Conservation (phyloP, 345 rosid species). For the Melaleuca alternifolia region DNA sequence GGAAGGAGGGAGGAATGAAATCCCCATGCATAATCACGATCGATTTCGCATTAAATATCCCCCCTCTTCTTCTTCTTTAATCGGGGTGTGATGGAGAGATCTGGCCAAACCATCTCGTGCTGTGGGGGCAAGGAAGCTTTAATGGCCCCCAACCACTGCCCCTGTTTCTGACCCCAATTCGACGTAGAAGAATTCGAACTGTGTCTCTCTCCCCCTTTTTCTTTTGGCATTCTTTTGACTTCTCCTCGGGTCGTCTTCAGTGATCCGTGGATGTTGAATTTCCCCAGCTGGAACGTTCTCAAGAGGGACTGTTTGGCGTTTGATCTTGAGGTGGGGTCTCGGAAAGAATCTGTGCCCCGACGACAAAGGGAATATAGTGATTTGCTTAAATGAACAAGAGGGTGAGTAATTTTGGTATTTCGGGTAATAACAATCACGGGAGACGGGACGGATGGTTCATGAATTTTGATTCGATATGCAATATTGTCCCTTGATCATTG, state of each 20-base stretch:
- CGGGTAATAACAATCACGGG: background rate
- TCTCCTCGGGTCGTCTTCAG: background rate
- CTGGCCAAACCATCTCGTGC: background rate
- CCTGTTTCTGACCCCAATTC: background rate
- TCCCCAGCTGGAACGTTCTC: background rate
- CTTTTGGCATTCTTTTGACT: background rate
- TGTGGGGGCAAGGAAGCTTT: background rate
- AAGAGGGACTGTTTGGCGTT: background rate
- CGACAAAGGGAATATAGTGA: background rate
- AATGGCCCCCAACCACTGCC: background rate
- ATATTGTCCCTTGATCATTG: too few species aligned
- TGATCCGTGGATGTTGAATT: background rate
- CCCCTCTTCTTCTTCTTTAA: background rate
- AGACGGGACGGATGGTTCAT: too few species aligned
- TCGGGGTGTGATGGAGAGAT: rapidly evolving
- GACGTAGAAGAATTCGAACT: background rate
- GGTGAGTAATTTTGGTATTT: background rate
- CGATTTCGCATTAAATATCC: too few species aligned
- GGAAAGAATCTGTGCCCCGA: background rate
- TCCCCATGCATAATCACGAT: background rate
- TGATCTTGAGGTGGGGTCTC: background rate
- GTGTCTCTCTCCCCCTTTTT: background rate
- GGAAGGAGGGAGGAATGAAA: background rate
- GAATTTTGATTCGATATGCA: too few species aligned
- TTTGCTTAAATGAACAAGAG: background rate